These are phyloP conservation scores for Ustilago tritici DNA, from an alignment of 1,284 basidiomycete species.

Conservation along the genomic window DNA sequence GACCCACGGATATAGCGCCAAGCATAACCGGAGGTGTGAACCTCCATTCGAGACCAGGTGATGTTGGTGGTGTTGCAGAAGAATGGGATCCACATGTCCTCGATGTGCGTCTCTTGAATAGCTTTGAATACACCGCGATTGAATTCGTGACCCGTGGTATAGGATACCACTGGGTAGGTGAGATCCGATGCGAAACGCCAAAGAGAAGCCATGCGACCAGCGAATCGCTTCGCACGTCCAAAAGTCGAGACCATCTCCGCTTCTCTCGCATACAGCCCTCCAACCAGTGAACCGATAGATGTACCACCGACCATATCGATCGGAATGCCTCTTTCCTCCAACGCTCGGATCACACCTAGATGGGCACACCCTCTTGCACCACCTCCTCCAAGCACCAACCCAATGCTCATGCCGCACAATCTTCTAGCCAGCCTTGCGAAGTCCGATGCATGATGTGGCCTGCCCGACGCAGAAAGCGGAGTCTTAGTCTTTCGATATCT, in stretches of 20 bases:
- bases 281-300: constrained; percentile 89
- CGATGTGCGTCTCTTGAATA: constrained; percentile 74
- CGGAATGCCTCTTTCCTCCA: constrained; percentile 91
- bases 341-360: constrained; percentile 86
- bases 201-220: constrained; percentile 89
- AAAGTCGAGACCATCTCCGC: constrained; percentile 88
- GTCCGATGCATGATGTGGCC: constrained; percentile 84
- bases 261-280: constrained; percentile 94
- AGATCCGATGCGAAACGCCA: constrained; percentile 95
- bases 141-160: constrained; percentile 83
- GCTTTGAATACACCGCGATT: constrained; percentile 53
- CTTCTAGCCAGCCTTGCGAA: constrained; percentile 91
- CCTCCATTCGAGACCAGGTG: constrained; percentile 94
- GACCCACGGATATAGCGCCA: constrained; percentile 82
- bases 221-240: constrained; percentile 90
- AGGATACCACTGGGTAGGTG: constrained; percentile 96
- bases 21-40: constrained; percentile 90
- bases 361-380: constrained; percentile 95
- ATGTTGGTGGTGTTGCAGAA: constrained; percentile 99
- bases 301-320: constrained; percentile 86
- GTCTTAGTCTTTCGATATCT: constrained; percentile 73
- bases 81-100: constrained; percentile 99
- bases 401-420: constrained; percentile 91
- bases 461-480: constrained; percentile 71
- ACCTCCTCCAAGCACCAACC: constrained; percentile 93